Percentiles rank a stretch among this genome's conserved stretches.
Evolutionary conservation across 805 yeast genomes (phyloP).

Genomic region (Cyberlindnera saturnus): DNA sequence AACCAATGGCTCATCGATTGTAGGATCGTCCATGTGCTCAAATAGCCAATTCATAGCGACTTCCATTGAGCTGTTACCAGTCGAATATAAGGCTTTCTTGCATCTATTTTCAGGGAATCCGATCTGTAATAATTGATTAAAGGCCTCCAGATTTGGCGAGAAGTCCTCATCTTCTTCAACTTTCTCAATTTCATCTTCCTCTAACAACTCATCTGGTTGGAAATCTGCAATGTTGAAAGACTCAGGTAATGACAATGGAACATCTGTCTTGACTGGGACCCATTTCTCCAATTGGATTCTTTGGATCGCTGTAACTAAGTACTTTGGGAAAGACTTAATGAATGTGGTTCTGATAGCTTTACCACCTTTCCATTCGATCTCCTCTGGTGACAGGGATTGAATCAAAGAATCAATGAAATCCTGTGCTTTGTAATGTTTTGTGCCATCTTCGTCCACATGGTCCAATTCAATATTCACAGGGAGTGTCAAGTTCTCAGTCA

Average conservation of each 20-base stretch:
- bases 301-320: slow-evolving; percentile 65
- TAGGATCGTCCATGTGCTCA: slow-evolving; percentile 80
- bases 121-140: slow-evolving; percentile 62
- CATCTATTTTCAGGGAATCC: slow-evolving; percentile 77
- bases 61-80: slow-evolving; percentile 63
- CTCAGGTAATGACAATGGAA: slow-evolving; percentile 54
- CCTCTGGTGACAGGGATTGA: slow-evolving; percentile 49
- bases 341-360: slow-evolving; percentile 26
- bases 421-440: slow-evolving; percentile 36
- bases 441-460: slow-evolving; percentile 36
- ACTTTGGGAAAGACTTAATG: slow-evolving; percentile 63
- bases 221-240: slow-evolving; percentile 42
- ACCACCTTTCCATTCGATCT: slow-evolving; percentile 41
- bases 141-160: slow-evolving; percentile 47
- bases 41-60: slow-evolving; percentile 88
- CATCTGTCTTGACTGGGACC: slow-evolving; percentile 80
- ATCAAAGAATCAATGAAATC: slow-evolving; percentile 37
- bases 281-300: slow-evolving; percentile 78
- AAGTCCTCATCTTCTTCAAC: slow-evolving; percentile 31
- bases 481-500: slow-evolving; percentile 60
- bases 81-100: slow-evolving; percentile 59
- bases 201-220: slow-evolving; percentile 35
- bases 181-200: slow-evolving; percentile 30
- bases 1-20: slow-evolving; percentile 48
- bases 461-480: slow-evolving; percentile 42